Base-by-base conservation (phyloP, 1,284 basidiomycete genomes). In the Kwoniella shivajii region DNA sequence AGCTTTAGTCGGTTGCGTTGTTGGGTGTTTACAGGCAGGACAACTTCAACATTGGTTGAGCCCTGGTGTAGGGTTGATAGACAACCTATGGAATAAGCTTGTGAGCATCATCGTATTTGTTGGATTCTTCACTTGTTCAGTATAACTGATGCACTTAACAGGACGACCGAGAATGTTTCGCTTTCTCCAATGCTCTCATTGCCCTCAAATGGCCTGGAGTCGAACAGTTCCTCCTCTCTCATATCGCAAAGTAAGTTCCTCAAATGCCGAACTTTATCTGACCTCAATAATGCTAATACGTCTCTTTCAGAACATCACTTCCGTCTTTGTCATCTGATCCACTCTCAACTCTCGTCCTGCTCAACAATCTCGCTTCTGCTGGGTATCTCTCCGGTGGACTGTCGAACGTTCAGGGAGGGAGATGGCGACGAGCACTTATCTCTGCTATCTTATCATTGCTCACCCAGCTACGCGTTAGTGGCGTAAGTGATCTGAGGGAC, bases 11-110 rank as follows among this genome's bases (percentile, higher is more conserved):
- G 50, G 64, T 14, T 59, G 60, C 16, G 51, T 76, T 18, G 68
- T 71, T 3, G 75, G 69, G 4, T 45, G 60, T 4, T 58, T 79
- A 24, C 60, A 71, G 29, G 75, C 73, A 4, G 74, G 76, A 10
- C 72, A 78, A 53, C 68, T 80, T 18, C 64, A 68, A 4, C 75
- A 78, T 37, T 79, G 78, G 77, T 66, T 80, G 16, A 74, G 71
- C 37, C 76, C 76, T 1, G 76, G 78, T 34, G 76, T 78, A 3
- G 48, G 62, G 13, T 56, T 78, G 29, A 75, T 80, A 45, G 74
- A 78, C 6, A 60, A 56, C 0, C 58, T 78, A 13, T 79, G 76
- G 75, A 45, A 59, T 6, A 57, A 63, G 1, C 54, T 78, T 24
- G 72, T 75, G 36, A 66, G 73, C 61, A 16, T 18, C 11, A 31